Evolutionary conservation across 305 asterid species (phyloP).

Genomic region (Fraxinus paxiana): DNA sequence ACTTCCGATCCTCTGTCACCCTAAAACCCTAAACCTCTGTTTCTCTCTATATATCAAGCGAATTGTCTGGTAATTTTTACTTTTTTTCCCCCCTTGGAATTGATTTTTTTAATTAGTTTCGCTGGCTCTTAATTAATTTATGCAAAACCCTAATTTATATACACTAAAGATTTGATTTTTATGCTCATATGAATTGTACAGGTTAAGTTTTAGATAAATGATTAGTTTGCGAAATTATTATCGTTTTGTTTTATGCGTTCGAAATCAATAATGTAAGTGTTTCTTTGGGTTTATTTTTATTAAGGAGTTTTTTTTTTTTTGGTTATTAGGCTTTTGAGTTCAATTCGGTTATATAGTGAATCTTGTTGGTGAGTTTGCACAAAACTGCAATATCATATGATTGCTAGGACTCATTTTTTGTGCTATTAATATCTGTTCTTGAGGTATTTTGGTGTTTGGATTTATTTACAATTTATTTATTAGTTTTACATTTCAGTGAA

Average conservation of each 20-base stretch:
- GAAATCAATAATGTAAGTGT: not conserved
- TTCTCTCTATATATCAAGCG: not conserved
- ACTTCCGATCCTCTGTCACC: not conserved
- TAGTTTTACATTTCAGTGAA: slow-evolving; percentile 23
- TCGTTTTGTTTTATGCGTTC: not conserved
- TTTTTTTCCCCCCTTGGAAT: not conserved
- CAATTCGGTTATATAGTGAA: not conserved
- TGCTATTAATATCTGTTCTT: not conserved
- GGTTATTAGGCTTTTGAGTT: not conserved
- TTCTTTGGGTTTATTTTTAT: not conserved
- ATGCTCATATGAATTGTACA: not conserved
- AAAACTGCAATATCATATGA: not conserved
- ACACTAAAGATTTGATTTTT: not conserved
- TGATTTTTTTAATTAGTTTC: not conserved
- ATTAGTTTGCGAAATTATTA: not conserved
- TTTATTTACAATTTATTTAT: not conserved
- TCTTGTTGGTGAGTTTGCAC: not conserved
- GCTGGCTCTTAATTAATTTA: not conserved
- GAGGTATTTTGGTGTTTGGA: not conserved
- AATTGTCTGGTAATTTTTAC: not conserved
- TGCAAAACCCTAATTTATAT: slow-evolving; percentile 8
- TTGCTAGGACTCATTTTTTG: not conserved
- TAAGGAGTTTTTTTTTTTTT: not conserved
- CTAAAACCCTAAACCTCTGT: not conserved
- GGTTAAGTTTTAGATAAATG: not conserved